phyloP scores from a whole-genome alignment of 257 asterid species.

The Rauvolfia tetraphylla region DNA sequence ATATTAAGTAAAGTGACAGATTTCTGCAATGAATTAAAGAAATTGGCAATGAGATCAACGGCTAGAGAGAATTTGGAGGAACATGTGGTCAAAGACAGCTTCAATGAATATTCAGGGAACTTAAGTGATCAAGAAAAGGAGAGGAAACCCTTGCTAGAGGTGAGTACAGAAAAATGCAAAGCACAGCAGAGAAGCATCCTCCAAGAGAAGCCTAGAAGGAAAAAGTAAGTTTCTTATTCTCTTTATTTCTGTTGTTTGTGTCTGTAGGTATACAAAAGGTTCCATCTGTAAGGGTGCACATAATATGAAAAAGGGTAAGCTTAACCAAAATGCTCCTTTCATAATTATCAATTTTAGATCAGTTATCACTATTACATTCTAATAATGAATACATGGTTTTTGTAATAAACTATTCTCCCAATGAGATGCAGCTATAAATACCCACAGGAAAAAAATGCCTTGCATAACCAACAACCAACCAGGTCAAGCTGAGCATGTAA shows the following conservation, averaged over 20 bases:
- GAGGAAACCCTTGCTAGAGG: constrained; percentile 65
- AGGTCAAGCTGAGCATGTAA: neutral
- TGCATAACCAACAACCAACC: neutral
- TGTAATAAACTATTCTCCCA: neutral
- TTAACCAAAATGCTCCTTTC: neutral
- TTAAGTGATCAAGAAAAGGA: constrained; percentile 49
- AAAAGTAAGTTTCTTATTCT: constrained; percentile 42
- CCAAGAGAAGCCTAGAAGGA: constrained; percentile 57
- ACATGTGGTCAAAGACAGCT: constrained; percentile 15
- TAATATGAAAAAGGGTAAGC: neutral
- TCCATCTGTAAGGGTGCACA: neutral
- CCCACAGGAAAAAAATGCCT: neutral
- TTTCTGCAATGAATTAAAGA: constrained; percentile 86
- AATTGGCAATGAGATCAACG: constrained; percentile 49
- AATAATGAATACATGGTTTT: neutral
- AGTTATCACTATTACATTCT: neutral
- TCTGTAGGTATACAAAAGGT: neutral
- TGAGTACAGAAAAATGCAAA: constrained; percentile 41
- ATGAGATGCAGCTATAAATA: neutral
- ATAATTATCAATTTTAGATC: neutral
- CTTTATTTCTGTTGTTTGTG: neutral
- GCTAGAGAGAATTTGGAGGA: constrained; percentile 38
- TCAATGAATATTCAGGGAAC: constrained; percentile 14
- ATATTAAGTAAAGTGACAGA: constrained; percentile 72
- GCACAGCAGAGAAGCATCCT: constrained; percentile 33